These are phyloP conservation scores for Knoxdaviesia capensis DNA, from an alignment of 2,329 filamentous ascomycete species.

Conservation along the genomic window DNA sequence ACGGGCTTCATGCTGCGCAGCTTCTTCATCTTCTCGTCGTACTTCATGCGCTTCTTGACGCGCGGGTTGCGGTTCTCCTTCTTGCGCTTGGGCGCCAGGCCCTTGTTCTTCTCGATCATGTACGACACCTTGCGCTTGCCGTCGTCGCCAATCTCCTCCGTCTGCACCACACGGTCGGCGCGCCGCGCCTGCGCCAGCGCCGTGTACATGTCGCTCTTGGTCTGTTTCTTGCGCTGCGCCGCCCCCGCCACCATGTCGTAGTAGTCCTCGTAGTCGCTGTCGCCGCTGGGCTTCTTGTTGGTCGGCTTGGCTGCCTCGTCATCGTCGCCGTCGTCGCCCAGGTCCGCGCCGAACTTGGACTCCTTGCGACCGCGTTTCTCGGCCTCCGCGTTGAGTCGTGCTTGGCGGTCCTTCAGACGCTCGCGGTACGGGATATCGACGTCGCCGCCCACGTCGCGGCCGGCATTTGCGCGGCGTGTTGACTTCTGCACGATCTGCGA, in stretches of 20 bases:
- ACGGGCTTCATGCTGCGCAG: constrained; percentile 65
- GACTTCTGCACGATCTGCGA: constrained; percentile 92
- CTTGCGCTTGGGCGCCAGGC: constrained; percentile 68
- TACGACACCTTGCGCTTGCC: constrained; percentile 89
- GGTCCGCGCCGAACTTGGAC: constrained; percentile 40
- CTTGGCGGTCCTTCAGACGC: constrained; percentile 67
- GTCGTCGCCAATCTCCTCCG: constrained; percentile 54
- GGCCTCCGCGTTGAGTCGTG: constrained; percentile 72
- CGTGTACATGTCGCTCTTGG: constrained; percentile 39
- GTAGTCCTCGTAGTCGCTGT: constrained; percentile 60
- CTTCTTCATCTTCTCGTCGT: constrained; percentile 95
- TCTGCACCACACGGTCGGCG: constrained; percentile 39
- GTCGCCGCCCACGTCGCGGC: constrained; percentile 58
- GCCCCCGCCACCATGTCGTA: constrained; percentile 70
- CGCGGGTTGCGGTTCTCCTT: constrained; percentile 90
- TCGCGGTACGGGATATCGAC: constrained; percentile 76
- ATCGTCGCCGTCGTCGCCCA: constrained; percentile 46
- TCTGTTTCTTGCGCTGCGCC: constrained; percentile 51
- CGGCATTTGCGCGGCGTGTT: constrained; percentile 59
- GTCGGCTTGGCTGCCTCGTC: constrained; percentile 4
- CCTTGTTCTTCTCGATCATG: constrained; percentile 95
- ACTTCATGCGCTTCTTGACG: constrained; percentile 97
- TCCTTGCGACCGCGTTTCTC: constrained; percentile 58
- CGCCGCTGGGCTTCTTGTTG: constrained; percentile 30
- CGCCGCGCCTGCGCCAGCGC: constrained; percentile 41